Base-by-base conservation (phyloP, 2,329 filamentous ascomycete genomes). In the Lomentospora prolificans region DNA sequence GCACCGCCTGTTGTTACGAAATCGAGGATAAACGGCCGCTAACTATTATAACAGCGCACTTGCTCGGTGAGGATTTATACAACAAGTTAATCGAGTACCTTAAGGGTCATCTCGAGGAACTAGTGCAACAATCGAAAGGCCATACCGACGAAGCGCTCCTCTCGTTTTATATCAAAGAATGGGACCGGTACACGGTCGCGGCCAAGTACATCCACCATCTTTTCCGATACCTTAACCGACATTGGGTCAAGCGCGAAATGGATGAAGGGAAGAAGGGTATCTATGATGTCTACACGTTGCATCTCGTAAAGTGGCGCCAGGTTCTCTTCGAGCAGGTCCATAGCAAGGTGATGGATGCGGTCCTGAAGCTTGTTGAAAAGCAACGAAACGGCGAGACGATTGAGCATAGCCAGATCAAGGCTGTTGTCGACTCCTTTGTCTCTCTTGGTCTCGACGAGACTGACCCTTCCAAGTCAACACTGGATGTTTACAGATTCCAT, bases 241-340 rank as follows among this genome's bases (percentile, higher is more conserved):
- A 99, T 72, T 99, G 95, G 94, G 94, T 99, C 2, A 99, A 96
- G 78, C 81, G 94, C 28, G 94, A 99, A 73, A 96, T 99, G 73
- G 94, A 99, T 60, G 94, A 99, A 70, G 94, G 94, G 31, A 97
- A 99, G 75, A 96, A 97, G 76, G 89, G 92, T 65, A 89, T 97
- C 6, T 97, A 95, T 70, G 94, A 99, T 69, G 94, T 99, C 51
- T 99, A 99, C 71, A 99, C 94, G 0, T 75, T 99, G 33, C 94
- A 99, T 64, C 76, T 99, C 41, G 94, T 97, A 19, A 89, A 92
- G 66, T 99, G 94, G 94, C 90, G 91, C 62, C 82, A 87, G 62
- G 89, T 95, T 58, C 85, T 99, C 64, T 99, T 99, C 69, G 79
- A 83, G 58, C 81, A 84, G 57, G 89, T 96, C 2, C 86, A 91